phyloP scores from a whole-genome alignment of 129 eudicot species.

The Mikania micrantha region DNA sequence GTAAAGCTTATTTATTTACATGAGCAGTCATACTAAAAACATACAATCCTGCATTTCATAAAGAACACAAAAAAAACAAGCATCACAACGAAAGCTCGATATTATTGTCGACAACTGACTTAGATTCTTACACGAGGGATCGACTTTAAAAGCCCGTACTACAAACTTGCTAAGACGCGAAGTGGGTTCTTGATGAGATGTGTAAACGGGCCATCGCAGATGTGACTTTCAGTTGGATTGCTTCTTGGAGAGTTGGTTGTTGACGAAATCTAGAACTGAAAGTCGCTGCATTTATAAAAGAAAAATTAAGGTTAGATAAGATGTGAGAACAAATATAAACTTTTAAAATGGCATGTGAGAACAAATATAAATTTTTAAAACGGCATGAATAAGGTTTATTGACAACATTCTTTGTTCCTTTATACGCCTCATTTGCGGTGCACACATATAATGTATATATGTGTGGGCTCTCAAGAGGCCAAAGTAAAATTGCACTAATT shows the following conservation, averaged over 20 bases:
- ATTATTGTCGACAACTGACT: slow-evolving; percentile 12
- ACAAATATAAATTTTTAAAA: neutral
- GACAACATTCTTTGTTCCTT: neutral
- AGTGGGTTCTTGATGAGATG: neutral
- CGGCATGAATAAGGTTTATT: neutral
- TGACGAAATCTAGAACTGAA: slow-evolving; percentile 82
- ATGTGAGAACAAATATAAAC: neutral
- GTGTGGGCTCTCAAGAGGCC: too few relatives aligned
- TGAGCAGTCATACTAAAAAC: slow-evolving; percentile 8
- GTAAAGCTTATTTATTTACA: slow-evolving; percentile 23
- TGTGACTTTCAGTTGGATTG: slow-evolving; percentile 26
- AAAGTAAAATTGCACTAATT: too few relatives aligned
- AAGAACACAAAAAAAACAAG: slow-evolving; percentile 4
- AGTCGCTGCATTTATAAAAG: slow-evolving; percentile 55
- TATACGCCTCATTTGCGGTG: too few relatives aligned
- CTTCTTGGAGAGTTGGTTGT: slow-evolving; percentile 50
- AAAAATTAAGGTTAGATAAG: neutral
- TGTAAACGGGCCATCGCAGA: neutral
- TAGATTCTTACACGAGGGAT: slow-evolving; percentile 10
- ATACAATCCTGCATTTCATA: neutral
- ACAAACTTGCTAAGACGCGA: slow-evolving; percentile 13
- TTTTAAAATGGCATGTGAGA: neutral
- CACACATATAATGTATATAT: too few relatives aligned
- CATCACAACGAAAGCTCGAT: slow-evolving; percentile 9
- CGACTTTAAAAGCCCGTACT: neutral